These are phyloP conservation scores for Sutorius australiensis DNA, from an alignment of 768 basidiomycete species.

Conservation along the genomic window DNA sequence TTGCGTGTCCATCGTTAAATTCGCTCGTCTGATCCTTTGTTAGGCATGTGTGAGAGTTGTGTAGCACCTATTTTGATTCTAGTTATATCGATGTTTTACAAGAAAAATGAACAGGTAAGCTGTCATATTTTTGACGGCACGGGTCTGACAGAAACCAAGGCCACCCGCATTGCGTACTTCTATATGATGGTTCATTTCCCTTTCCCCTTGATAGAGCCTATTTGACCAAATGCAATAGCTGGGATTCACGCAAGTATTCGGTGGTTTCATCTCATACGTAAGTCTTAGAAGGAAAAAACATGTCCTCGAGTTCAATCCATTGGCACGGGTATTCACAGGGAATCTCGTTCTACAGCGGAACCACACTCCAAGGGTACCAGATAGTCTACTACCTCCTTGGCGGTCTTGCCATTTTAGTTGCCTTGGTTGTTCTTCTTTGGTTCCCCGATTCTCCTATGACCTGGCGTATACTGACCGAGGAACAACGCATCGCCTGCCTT, in stretches of 20 bases:
- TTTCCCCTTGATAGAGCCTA: not conserved
- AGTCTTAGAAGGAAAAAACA: not conserved
- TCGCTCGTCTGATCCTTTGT: not conserved
- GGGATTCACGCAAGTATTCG: conserved; percentile 31
- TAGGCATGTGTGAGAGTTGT: not conserved
- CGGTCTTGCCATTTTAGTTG: conserved; percentile 37
- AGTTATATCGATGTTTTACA: not conserved
- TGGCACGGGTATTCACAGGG: not conserved
- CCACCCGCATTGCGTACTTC: not conserved
- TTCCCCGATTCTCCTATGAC: conserved; percentile 9
- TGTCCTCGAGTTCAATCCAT: not conserved
- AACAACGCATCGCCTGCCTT: conserved; percentile 35
- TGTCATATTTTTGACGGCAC: not conserved
- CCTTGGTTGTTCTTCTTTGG: conserved; percentile 10
- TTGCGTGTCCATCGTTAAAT: not conserved
- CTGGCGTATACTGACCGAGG: conserved; percentile 33
- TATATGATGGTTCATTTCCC: not conserved
- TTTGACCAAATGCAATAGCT: conserved; percentile 5
- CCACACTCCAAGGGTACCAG: conserved; percentile 25
- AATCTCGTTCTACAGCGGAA: conserved; percentile 33
- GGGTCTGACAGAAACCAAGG: not conserved
- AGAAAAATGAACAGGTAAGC: not conserved
- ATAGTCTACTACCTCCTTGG: conserved; percentile 32
- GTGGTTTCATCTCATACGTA: conserved; percentile 38
- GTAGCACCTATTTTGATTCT: not conserved